Conservation (phyloP, 306 rosid genomes). For the Cicer bijugum region DNA sequence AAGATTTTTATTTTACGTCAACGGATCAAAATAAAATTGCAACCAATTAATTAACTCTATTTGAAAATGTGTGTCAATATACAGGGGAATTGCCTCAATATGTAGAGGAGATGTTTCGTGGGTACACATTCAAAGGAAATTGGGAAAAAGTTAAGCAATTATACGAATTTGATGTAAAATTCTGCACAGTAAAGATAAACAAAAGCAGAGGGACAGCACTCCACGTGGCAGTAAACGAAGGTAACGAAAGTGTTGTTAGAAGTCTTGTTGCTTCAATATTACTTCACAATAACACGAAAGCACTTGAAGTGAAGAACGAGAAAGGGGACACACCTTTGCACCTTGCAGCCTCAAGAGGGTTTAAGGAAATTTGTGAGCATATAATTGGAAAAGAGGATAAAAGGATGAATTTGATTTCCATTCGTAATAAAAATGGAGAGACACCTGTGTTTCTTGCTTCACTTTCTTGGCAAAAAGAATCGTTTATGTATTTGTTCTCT, state of each 20-base stretch:
- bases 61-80: too few relatives aligned
- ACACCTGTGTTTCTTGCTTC: slow-evolving; percentile 36
- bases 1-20: too few relatives aligned
- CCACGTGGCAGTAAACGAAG: slow-evolving; percentile 57
- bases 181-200: background rate
- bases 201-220: slow-evolving; percentile 53
- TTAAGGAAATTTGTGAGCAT: slow-evolving; percentile 33
- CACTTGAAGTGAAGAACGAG: background rate
- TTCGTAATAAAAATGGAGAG: background rate
- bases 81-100: too few relatives aligned
- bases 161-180: too few relatives aligned
- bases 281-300: rapidly evolving
- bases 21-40: too few relatives aligned
- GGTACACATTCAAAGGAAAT: too few relatives aligned
- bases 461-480: background rate
- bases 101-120: too few relatives aligned
- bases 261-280: background rate
- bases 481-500: background rate
- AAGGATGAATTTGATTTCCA: background rate
- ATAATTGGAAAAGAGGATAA: background rate
- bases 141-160: too few relatives aligned
- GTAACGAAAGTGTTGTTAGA: slow-evolving; percentile 9
- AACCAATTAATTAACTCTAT: too few relatives aligned
- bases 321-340: slow-evolving; percentile 63
- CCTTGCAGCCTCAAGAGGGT: slow-evolving; percentile 53